phyloP scores from a whole-genome alignment of 2,329 filamentous ascomycete species.

The Capronia americana region DNA sequence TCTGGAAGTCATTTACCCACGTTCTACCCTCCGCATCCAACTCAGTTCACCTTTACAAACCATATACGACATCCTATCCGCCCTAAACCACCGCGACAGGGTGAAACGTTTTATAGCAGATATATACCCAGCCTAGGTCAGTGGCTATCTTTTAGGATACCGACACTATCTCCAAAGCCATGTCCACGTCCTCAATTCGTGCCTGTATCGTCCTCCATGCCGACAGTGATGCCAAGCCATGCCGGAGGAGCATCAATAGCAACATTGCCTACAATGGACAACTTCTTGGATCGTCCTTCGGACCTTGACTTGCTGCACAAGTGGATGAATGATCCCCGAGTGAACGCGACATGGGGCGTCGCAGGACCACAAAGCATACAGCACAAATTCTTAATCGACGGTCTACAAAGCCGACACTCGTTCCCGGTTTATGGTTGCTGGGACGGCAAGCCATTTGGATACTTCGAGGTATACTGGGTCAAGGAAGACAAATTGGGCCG shows the following conservation, averaged over 20 bases:
- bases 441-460: slow-evolving; percentile 94
- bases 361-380: slow-evolving; percentile 63
- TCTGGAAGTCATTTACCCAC: slow-evolving; percentile 86
- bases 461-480: slow-evolving; percentile 98
- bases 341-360: slow-evolving; percentile 83
- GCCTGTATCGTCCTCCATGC: slow-evolving; percentile 52
- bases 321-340: slow-evolving; percentile 89
- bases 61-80: slow-evolving; percentile 83
- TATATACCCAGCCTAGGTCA: slow-evolving; percentile 82
- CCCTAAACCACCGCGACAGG: slow-evolving; percentile 86
- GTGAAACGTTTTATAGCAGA: slow-evolving; percentile 88
- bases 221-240: slow-evolving; percentile 38
- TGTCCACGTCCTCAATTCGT: slow-evolving; percentile 69
- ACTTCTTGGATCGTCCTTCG: slow-evolving; percentile 56
- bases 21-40: slow-evolving; percentile 83
- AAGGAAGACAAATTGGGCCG: slow-evolving; percentile 84
- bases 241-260: slow-evolving; percentile 40
- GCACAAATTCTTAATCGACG: slow-evolving; percentile 70
- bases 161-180: slow-evolving; percentile 67
- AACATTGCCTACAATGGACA: slow-evolving; percentile 45
- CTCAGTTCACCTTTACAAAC: slow-evolving; percentile 80
- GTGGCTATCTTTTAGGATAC: slow-evolving; percentile 87
- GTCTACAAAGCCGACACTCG: slow-evolving; percentile 72
- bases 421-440: slow-evolving; percentile 93
- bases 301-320: slow-evolving; percentile 75